Conservation (phyloP, 2,329 filamentous ascomycete genomes). For the Drechslera avenae region DNA sequence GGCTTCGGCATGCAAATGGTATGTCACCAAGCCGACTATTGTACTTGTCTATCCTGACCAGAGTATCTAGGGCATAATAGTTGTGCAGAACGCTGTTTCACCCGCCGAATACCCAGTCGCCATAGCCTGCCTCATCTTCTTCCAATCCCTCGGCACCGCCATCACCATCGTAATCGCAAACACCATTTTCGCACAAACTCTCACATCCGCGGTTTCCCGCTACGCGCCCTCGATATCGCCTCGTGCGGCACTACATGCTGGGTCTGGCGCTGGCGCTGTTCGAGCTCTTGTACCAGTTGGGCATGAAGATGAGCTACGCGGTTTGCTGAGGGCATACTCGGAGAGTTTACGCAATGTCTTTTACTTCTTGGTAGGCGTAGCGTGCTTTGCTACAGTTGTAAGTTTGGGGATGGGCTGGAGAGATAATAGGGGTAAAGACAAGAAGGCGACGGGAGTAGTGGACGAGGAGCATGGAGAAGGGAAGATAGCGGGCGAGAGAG, state of each 20-base stretch:
- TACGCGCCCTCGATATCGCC: constrained; percentile 34
- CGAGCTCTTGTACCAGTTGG: constrained; percentile 21
- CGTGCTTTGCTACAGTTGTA: constrained; percentile 13
- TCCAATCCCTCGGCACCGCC: constrained; percentile 44
- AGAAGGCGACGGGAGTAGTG: background rate
- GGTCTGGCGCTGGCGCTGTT: constrained; percentile 31
- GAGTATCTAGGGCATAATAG: constrained; percentile 30
- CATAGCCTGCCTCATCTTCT: constrained; percentile 44
- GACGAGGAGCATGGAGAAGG: background rate
- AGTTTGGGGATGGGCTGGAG: constrained; percentile 34
- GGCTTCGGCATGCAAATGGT: constrained; percentile 37
- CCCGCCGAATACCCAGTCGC: constrained; percentile 36
- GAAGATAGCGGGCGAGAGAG: too few relatives aligned
- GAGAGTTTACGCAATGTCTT: constrained; percentile 34
- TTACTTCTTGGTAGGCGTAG: constrained; percentile 26
- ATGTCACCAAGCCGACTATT: background rate
- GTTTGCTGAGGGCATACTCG: constrained; percentile 31
- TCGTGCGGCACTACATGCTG: constrained; percentile 28
- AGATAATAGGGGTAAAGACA: constrained; percentile 29
- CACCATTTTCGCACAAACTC: constrained; percentile 33
- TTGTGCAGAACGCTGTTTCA: constrained; percentile 39
- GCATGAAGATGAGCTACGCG: constrained; percentile 21
- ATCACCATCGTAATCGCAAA: constrained; percentile 39
- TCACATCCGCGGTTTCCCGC: constrained; percentile 16
- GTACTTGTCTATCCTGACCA: background rate